Percentiles rank a stretch among this genome's conserved stretches.
These are phyloP conservation scores for Chytriomyces sp. DNA, from an alignment of 192 early-diverging fungal species.

Conservation along the genomic window DNA sequence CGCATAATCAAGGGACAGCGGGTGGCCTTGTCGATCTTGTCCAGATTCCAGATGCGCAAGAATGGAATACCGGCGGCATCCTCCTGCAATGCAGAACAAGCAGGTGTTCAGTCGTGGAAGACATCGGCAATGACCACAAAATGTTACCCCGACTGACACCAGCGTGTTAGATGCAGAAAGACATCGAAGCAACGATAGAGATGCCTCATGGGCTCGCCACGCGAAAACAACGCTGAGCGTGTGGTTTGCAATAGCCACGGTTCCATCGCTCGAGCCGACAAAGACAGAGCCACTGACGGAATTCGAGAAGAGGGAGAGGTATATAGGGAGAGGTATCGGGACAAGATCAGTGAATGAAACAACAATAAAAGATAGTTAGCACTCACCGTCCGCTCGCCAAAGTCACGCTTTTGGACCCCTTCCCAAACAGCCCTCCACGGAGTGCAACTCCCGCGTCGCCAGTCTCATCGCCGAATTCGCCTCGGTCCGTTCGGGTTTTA, in stretches of 20 bases:
- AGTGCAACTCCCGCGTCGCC: no score
- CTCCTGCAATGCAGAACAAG: slow-evolving; percentile 34
- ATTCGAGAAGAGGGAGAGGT: no score
- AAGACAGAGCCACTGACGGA: neutral
- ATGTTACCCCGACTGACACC: slow-evolving; percentile 14
- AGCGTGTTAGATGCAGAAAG: neutral
- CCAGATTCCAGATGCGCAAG: slow-evolving; percentile 84
- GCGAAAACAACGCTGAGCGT: neutral
- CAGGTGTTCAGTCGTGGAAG: no score
- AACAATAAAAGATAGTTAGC: no score
- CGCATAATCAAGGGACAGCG: slow-evolving; percentile 62
- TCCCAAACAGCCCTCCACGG: no score
- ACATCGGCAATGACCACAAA: no score
- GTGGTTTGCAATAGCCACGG: neutral
- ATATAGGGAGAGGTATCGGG: no score
- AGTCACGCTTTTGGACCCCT: no score
- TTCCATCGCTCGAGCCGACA: neutral
- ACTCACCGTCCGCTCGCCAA: no score
- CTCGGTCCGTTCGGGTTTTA: no score
- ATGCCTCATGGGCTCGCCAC: slow-evolving; percentile 8
- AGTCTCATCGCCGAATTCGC: no score
- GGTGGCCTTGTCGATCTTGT: slow-evolving; percentile 61
- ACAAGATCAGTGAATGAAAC: no score
- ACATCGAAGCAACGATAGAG: neutral
- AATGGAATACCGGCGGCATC: slow-evolving; percentile 59